phyloP scores from a whole-genome alignment of 2,329 filamentous ascomycete species.

The Penicillium paneum region DNA sequence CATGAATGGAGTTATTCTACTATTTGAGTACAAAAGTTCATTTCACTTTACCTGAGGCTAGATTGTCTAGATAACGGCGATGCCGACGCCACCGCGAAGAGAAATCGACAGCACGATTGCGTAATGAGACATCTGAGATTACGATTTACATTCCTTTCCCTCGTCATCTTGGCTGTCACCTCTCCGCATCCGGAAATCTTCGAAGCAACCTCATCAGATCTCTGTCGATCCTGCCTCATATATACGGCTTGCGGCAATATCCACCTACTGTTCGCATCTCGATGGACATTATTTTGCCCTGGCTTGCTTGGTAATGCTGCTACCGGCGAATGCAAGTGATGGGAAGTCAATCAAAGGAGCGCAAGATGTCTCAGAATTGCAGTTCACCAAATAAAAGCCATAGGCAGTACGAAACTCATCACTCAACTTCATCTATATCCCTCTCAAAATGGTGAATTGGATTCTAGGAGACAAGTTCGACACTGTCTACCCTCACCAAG shows the following conservation, averaged over 20 bases:
- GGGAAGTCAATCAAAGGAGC: not conserved
- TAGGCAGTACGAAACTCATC: not conserved
- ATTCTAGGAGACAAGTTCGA: constrained; percentile 48
- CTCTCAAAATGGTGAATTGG: constrained; percentile 27
- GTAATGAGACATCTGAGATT: not conserved
- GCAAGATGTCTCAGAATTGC: not conserved
- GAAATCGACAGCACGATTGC: not conserved
- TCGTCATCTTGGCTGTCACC: not conserved
- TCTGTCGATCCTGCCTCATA: not conserved
- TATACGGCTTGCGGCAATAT: not conserved
- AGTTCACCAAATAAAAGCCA: not conserved
- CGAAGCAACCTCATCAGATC: not conserved
- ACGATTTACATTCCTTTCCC: not conserved
- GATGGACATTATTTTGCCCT: not conserved
- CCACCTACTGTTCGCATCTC: constrained; percentile 1
- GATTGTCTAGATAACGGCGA: not conserved
- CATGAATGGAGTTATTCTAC: not conserved
- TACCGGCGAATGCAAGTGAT: not conserved
- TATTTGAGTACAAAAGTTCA: not conserved
- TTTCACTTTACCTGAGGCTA: not conserved
- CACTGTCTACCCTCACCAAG: constrained; percentile 54
- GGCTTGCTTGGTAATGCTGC: not conserved
- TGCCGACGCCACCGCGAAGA: not conserved
- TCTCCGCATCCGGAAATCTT: constrained; percentile 3
- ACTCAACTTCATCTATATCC: not conserved